Evolutionary conservation across 1,139 yeast genomes (phyloP).

Genomic region (Debaryomycetaceae sp.): DNA sequence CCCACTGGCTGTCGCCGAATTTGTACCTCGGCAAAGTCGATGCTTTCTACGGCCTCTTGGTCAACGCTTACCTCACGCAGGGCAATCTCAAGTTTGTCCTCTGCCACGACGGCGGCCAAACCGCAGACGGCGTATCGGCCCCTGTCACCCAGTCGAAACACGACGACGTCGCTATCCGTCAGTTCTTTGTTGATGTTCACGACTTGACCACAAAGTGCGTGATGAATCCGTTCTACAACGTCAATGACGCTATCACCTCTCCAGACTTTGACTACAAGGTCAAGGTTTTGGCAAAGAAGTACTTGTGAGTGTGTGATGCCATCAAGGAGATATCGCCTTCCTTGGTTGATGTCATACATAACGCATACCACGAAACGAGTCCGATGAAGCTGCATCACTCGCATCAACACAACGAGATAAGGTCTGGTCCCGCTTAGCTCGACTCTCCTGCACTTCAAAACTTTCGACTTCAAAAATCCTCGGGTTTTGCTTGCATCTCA

Average conservation of each 20-base stretch:
- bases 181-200: conserved; percentile 75
- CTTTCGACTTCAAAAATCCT: too few species aligned
- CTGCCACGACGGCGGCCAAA: conserved; percentile 44
- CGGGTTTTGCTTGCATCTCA: too few species aligned
- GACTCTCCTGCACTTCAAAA: too few species aligned
- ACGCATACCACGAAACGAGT: too few species aligned
- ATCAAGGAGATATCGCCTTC: background rate
- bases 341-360: too few species aligned
- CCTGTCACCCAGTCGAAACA: conserved; percentile 9
- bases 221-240: conserved; percentile 76
- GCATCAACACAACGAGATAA: too few species aligned
- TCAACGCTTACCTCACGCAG: conserved; percentile 79
- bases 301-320: conserved; percentile 31
- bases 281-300: conserved; percentile 63
- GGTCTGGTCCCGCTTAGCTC: too few species aligned
- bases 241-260: conserved; percentile 64
- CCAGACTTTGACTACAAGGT: conserved; percentile 71
- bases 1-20: conserved; percentile 65
- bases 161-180: conserved; percentile 70
- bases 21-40: conserved; percentile 72
- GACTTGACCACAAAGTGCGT: conserved; percentile 81
- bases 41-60: conserved; percentile 68
- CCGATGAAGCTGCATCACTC: too few species aligned
- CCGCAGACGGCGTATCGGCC: conserved; percentile 1
- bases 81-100: conserved; percentile 78